Percentiles rank a stretch among this genome's conserved stretches.
These are phyloP conservation scores for Agapanthus africanus DNA, from an alignment of 106 monocot genomes.

Conservation along the genomic window DNA sequence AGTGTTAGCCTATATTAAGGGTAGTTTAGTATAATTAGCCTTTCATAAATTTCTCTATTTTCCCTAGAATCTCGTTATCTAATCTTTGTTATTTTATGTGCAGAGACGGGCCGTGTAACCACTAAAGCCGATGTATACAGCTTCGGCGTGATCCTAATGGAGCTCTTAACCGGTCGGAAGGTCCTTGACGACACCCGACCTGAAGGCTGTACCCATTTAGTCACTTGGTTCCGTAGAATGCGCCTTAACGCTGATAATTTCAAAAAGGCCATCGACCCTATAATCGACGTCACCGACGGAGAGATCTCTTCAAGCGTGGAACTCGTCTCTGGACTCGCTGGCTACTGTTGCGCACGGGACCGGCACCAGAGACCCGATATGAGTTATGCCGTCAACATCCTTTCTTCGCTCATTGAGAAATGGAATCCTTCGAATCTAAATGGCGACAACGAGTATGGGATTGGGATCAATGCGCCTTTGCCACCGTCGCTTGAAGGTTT, in stretches of 20 bases:
- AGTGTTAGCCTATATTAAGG: too few relatives aligned
- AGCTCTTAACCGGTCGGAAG: background rate
- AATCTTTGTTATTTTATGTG: too few relatives aligned
- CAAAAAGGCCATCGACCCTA: background rate
- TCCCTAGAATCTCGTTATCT: too few relatives aligned
- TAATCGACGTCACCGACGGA: background rate
- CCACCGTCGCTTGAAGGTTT: conserved; percentile 45
- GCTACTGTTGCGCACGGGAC: background rate
- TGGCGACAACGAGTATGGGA: conserved; percentile 39
- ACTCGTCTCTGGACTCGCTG: background rate
- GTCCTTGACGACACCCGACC: background rate
- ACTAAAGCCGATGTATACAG: conserved; percentile 3
- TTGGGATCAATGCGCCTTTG: conserved; percentile 45
- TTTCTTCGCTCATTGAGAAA: background rate
- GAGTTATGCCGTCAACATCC: background rate
- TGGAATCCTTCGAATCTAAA: conserved; percentile 9
- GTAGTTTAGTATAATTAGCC: too few relatives aligned
- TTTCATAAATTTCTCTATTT: too few relatives aligned
- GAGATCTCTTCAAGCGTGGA: background rate
- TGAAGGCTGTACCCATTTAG: background rate
- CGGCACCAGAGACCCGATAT: background rate
- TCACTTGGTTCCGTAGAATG: background rate
- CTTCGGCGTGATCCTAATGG: conserved; percentile 9
- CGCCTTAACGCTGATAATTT: background rate
- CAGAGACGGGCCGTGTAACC: conserved; percentile 4